Conservation (phyloP, 805 yeast genomes). For the Barnettozyma wickerhamii region DNA sequence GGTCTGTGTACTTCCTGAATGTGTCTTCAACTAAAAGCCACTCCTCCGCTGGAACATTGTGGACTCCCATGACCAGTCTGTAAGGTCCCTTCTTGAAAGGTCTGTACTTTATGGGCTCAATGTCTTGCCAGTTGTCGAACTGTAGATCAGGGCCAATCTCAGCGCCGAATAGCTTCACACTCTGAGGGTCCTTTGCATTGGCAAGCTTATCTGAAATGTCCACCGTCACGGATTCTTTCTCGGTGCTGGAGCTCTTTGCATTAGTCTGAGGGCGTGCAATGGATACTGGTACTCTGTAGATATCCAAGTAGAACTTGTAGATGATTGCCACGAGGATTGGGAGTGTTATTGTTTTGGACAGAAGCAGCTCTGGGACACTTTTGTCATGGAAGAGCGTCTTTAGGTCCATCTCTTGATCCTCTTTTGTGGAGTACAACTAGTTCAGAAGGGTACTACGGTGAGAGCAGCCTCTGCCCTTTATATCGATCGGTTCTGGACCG, state of each 20-base stretch:
- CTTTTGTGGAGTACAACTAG: too few species aligned
- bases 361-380: not conserved
- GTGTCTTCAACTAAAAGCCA: constrained; percentile 62
- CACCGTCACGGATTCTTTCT: too few species aligned
- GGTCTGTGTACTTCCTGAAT: constrained; percentile 41
- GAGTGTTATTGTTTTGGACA: constrained; percentile 7
- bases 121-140: constrained; percentile 39
- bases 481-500: too few species aligned
- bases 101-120: constrained; percentile 42
- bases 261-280: too few species aligned
- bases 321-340: constrained; percentile 4
- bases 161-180: constrained; percentile 2
- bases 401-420: not conserved
- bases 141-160: constrained; percentile 28
- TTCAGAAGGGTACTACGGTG: too few species aligned
- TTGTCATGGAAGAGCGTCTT: not conserved
- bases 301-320: constrained; percentile 4
- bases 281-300: too few species aligned
- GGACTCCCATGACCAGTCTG: constrained; percentile 60
- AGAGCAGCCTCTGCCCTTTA: too few species aligned
- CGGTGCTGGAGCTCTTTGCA: too few species aligned
- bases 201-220: not conserved
- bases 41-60: constrained; percentile 43
- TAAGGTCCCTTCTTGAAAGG: constrained; percentile 62
- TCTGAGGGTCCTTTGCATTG: not conserved